Evolutionary conservation across 306 rosid species (phyloP), one percentile per base, ranked within the genome.

Genomic region (Cucumis cinereus): DNA sequence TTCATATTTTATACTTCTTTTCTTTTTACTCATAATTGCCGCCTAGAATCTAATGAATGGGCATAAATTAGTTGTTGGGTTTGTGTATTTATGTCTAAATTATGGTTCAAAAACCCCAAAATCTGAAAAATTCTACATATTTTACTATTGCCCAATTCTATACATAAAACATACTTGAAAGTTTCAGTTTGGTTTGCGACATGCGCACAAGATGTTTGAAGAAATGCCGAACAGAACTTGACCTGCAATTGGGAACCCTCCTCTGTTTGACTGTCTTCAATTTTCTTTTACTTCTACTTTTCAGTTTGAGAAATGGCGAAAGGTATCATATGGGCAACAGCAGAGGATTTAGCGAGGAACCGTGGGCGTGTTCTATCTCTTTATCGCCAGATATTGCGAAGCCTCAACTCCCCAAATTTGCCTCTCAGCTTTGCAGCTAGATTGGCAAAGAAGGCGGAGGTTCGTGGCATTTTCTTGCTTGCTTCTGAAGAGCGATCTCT

Each of bases 261-360:
- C 41, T 36, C 50, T 64, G 16, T 36, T n/a, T 67, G n/a, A 40
- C 4, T 40, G 53, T 41, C 28, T 35, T 35, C 24, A 19, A 22
- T 20, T 66, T 66, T 36, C 23, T 66, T 13, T 61, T 62, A 24
- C 36, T 33, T 62, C 35, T 64, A 7, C 20, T 38, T 69, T 38
- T 20, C 54, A 67, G 52, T 20, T 20, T 2, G 19, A 54, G 50
- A 80, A 77, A 87, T 88, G 97, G 88, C 81, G 24, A 90, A 80
- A 76, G 91, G 96, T 41, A 1, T 84, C 58, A 74, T 93, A 82
- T 93, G 98, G 97, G 96, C 94, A 16, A 88, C 91, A 26, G 94
- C 91, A 19, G 98, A 88, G 84, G 97, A 93, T 70, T 73, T 93
- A 83, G 86, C 80, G 0, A 68, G 75, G 28, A 91, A 93, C 77